Conservation (phyloP, 192 early-diverging fungal species). For the Chytriomyces hyalinus region DNA sequence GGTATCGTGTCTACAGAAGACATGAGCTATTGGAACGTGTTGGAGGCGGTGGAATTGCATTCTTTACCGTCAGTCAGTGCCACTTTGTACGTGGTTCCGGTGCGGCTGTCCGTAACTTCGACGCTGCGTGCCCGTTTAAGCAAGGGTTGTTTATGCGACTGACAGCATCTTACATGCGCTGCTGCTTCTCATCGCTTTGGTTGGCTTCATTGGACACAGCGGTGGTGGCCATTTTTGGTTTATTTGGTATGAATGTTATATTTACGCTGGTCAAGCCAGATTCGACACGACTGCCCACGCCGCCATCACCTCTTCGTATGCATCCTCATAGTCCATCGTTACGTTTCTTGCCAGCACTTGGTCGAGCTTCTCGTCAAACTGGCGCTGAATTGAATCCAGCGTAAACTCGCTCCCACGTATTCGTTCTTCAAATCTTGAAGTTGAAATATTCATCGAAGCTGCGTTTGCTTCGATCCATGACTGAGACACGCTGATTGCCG, state of each 20-base stretch:
- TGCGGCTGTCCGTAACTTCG: constrained; percentile 71
- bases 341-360: neutral
- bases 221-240: no score
- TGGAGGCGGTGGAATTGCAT: constrained; percentile 31
- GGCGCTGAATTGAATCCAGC: neutral
- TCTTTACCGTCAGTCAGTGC: constrained; percentile 54
- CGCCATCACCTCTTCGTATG: no score
- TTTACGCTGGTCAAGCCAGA: no score
- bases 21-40: constrained; percentile 8
- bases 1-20: constrained; percentile 27
- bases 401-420: neutral
- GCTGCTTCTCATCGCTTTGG: no score
- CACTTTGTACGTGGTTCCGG: constrained; percentile 63
- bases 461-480: neutral
- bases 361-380: neutral
- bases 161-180: no score
- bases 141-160: no score
- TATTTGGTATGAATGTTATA: no score
- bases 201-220: no score
- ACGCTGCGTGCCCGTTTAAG: constrained; percentile 13
- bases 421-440: neutral
- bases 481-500: neutral
- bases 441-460: neutral
- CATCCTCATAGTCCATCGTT: no score
- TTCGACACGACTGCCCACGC: no score